Evolutionary conservation across 805 yeast species (phyloP), one percentile per base, ranked within the genome.

Genomic region (Hanseniaspora jakobsenii): DNA sequence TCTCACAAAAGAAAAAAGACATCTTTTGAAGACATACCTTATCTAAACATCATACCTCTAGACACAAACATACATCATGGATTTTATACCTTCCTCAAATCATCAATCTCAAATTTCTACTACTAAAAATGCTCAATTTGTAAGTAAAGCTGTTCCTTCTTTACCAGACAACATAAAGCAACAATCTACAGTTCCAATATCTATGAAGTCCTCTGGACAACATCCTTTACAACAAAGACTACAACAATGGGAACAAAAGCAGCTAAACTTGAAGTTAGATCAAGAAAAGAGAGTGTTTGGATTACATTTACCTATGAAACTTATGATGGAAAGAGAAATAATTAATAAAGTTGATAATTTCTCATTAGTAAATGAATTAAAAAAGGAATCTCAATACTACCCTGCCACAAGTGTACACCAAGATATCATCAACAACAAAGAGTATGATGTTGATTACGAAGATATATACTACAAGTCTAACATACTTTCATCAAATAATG

Each of bases 231-330:
- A 91, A 56, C 53, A 71, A 4, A 74, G 95, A 53, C 62, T 91
- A 30, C 62, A 66, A 46, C 71, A 76, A 55, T 91, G 96, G 96
- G 93, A 86, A 19, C 65, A 68, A 35, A 79, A 80, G 10, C 86
- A 85, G 56, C 71, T 72, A 27, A 75, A 75, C 24, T 66, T 78
- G 51, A 77, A 76, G 55, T 55, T 87, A 66, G 91, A 86, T 58
- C 75, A 75, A 48, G 78, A 82, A 62, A 74, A 94, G 58, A 73
- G 93, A 52, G 64, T 82, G 14, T 86, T 81, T 60, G 98, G 98
- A 13, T 76, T 89, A 38, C 95, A 91, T 9, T 97, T 83, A 56
- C 96, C 98, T 7, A 81, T 89, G 61, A 79, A 79, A 57, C 72
- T 96, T 56, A 76, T 78, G 26, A 86, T 91, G 95, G 98, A 91